Percentiles rank a stretch among this genome's conserved stretches.
Evolutionary conservation across 768 basidiomycete species (phyloP).

Genomic region (Russula griseocarnosa): DNA sequence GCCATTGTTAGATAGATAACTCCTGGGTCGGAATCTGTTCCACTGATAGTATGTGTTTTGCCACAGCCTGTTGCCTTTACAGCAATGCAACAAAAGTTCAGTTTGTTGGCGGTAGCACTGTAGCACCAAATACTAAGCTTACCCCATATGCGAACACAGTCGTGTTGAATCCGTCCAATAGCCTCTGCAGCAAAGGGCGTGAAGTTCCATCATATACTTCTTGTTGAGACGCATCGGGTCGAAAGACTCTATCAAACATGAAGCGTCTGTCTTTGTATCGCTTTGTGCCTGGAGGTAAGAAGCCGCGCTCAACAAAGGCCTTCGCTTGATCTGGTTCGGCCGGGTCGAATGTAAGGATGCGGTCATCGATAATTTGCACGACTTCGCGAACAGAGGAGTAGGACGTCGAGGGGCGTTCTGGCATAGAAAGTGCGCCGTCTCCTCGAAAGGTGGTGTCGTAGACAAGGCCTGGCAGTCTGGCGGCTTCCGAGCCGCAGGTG

Average conservation of each 20-base stretch:
- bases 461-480: conserved; percentile 71
- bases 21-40: conserved; percentile 81
- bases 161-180: conserved; percentile 93
- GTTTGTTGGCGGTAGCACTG: background rate
- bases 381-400: conserved; percentile 66
- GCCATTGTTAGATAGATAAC: conserved; percentile 97
- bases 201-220: conserved; percentile 87
- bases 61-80: conserved; percentile 99
- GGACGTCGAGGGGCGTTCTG: conserved; percentile 47
- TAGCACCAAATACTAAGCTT: conserved; percentile 36
- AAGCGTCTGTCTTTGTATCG: conserved; percentile 96
- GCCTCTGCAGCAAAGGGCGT: conserved; percentile 74
- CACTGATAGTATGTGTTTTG: conserved; percentile 98
- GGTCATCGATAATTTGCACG: conserved; percentile 88
- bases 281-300: conserved; percentile 81
- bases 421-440: conserved; percentile 81
- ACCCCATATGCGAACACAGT: conserved; percentile 99
- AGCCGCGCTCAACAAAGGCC: conserved; percentile 81
- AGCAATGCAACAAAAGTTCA: background rate
- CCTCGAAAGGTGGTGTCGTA: conserved; percentile 70
- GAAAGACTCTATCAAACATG: conserved; percentile 94
- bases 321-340: conserved; percentile 80
- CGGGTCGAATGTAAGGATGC: conserved; percentile 94
- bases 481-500: conserved; percentile 81
- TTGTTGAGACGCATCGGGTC: conserved; percentile 72